These are phyloP conservation scores for Xylaria sp. DNA, from an alignment of 2,329 filamentous ascomycete species.

Conservation along the genomic window DNA sequence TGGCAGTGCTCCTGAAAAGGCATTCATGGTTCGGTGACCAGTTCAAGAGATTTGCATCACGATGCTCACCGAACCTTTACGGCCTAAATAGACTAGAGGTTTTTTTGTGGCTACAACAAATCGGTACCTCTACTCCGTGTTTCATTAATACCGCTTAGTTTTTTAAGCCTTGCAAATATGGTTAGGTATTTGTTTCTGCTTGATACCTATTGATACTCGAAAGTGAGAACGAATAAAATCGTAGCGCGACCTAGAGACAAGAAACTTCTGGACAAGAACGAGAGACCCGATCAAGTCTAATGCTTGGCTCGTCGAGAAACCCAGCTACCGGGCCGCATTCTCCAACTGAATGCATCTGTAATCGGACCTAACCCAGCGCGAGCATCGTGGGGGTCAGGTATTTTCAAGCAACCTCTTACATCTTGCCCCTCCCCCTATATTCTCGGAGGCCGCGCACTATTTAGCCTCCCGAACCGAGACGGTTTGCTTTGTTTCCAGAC, in stretches of 20 bases:
- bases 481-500: not conserved
- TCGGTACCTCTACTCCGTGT: not conserved
- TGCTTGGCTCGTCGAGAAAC: slow-evolving; percentile 3
- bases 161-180: not conserved
- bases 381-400: slow-evolving; percentile 23
- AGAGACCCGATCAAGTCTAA: not conserved
- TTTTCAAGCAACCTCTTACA: slow-evolving; percentile 3
- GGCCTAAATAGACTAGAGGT: not conserved
- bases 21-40: not conserved
- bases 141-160: not conserved
- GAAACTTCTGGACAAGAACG: not conserved
- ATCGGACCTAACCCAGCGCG: slow-evolving; percentile 31
- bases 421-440: slow-evolving; percentile 1
- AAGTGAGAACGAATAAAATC: not conserved
- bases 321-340: slow-evolving; percentile 21
- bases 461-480: slow-evolving; percentile 27
- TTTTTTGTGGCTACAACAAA: not conserved
- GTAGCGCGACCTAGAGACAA: no score
- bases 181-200: not conserved
- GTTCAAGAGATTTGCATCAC: no score
- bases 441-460: slow-evolving; percentile 11
- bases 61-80: not conserved
- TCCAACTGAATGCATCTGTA: slow-evolving; percentile 28
- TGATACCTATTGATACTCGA: not conserved
- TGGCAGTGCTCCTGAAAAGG: not conserved